phyloP scores from a whole-genome alignment of 1,284 basidiomycete species.

The Trichosporon faecale region DNA sequence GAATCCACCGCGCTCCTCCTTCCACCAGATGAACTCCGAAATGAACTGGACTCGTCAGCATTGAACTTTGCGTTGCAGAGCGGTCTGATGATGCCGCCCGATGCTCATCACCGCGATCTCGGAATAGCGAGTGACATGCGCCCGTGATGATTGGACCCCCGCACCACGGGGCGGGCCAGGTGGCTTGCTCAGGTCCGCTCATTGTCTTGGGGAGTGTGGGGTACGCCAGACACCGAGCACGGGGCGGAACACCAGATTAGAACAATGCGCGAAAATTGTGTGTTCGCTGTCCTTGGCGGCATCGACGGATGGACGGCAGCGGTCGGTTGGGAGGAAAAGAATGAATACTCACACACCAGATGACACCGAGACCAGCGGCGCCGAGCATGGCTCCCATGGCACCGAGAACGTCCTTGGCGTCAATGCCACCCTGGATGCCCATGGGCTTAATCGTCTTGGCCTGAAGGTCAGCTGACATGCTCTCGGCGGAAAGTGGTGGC shows the following conservation, averaged over 20 bases:
- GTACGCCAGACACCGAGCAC: not conserved
- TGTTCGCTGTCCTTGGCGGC: not conserved
- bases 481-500: not conserved
- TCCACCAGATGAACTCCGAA: slow-evolving; percentile 19
- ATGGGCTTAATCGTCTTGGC: not conserved
- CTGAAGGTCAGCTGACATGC: not conserved
- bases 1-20: slow-evolving; percentile 20
- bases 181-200: not conserved
- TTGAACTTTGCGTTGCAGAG: not conserved
- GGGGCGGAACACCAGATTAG: not conserved
- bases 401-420: slow-evolving; percentile 21
- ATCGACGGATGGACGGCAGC: not conserved
- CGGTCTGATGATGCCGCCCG: not conserved
- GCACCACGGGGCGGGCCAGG: not conserved
- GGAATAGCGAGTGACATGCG: not conserved
- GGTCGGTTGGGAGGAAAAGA: not conserved
- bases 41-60: slow-evolving; percentile 15
- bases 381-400: slow-evolving; percentile 14
- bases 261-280: not conserved
- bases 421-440: not conserved
- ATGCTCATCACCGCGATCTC: not conserved
- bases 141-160: not conserved
- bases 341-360: slow-evolving; percentile 14
- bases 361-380: slow-evolving; percentile 20
- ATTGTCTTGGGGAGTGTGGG: not conserved